Base-by-base conservation (phyloP, 768 basidiomycete genomes). In the Dioszegia crocea region DNA sequence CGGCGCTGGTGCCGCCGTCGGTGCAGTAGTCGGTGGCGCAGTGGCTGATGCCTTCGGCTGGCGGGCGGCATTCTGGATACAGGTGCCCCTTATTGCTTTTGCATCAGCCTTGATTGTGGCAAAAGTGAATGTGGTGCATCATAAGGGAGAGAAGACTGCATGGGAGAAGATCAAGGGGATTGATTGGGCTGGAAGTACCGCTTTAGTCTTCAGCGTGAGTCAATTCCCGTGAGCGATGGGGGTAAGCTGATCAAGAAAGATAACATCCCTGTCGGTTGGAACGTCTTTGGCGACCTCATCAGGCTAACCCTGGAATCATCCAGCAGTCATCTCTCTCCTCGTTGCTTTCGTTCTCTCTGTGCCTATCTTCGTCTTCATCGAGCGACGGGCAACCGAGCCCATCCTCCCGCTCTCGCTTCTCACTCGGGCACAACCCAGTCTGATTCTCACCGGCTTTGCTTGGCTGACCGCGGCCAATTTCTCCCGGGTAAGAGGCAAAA, bases 21-120 rank as follows among this genome's bases (percentile, higher is more conserved):
- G 73, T 4, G 65, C 66, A 0, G 63, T 74, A 2, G 14, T 74
- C 1, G 73, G 73, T 4, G 73, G 73, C 11, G 62, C 44, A 12
- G 57, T 72, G 0, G 53, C 66, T 0, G 73, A 74, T 57, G 12
- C 33, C 6, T 65, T 50, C 2, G 73, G 73, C 16, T 74, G 73
- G 73, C 43, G 73, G 50, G 55, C 56, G 9, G 69, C 63, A 3
- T 73, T 68, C 46, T 66, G 60, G 62, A 64, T 70, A 12, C 73
- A 74, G 50, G 38, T 74, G 14, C 50, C 63, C 1, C 64, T 66
- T 5, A 62, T 74, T 6, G 23, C 57, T 9, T 24, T 71, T n/a
- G 62, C 73, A 1, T 40, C 60, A 2, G n/a, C 52, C 0, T 39
- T 71, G 17, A 61, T 70, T 16, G 31, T 71, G 5, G 61, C 61